Percentiles rank a stretch among this genome's conserved stretches.
These are phyloP conservation scores for Cryptosporidium xiaoi DNA, from an alignment of 169 alveolate genomes.

Conservation along the genomic window DNA sequence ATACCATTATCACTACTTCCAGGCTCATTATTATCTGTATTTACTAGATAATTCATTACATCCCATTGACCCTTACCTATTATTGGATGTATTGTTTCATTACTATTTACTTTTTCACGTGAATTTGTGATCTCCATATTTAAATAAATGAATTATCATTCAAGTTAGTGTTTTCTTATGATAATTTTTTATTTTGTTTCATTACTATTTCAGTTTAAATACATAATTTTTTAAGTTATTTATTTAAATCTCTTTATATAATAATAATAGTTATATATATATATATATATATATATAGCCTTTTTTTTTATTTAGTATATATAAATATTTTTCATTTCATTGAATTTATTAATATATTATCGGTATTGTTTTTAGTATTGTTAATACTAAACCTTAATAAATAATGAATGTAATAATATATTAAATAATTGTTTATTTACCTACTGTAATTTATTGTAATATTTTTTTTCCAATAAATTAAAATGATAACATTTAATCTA, in stretches of 20 bases:
- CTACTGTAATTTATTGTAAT: no score
- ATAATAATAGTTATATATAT: not conserved
- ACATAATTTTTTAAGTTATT: not conserved
- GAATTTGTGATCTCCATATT: conserved; percentile 27
- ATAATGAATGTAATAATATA: not conserved
- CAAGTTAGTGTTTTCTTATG: not conserved
- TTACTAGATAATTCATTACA: conserved; percentile 7
- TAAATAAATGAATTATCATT: conserved; percentile 20
- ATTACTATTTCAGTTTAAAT: not conserved
- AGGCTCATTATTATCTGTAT: not conserved
- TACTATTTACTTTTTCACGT: not conserved
- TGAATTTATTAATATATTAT: no score
- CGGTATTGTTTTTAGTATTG: no score
- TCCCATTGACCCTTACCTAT: conserved; percentile 38
- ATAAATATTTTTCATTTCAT: not conserved
- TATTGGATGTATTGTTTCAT: conserved; percentile 60
- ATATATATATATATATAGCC: not conserved
- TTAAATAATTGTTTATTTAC: not conserved
- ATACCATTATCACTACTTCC: not conserved
- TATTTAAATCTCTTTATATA: not conserved
- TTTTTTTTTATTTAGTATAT: not conserved
- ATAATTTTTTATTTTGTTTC: conserved; percentile 11
- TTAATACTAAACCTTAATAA: not conserved
- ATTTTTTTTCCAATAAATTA: no score
- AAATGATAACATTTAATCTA: no score